Evolutionary conservation across 2,329 filamentous ascomycete species (phyloP).

Genomic region (Fusarium tjaetaba): DNA sequence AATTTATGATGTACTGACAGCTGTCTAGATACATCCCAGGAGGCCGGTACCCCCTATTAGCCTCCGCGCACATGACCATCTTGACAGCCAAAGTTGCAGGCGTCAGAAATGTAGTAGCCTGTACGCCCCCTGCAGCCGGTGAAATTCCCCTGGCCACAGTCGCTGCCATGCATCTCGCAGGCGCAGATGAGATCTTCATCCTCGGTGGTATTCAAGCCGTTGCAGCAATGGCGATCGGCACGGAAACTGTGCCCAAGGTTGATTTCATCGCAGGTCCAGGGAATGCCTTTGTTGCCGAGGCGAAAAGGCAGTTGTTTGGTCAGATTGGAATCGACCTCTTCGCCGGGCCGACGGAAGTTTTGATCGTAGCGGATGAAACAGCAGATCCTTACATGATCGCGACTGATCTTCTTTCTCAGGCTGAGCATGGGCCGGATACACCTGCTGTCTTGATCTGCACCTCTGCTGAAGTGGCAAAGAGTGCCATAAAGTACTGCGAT

Average conservation of each 20-base stretch:
- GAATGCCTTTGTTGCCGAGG: background rate
- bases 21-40: background rate
- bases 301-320: background rate
- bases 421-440: background rate
- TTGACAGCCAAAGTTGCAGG: background rate
- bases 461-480: background rate
- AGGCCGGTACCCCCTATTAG: background rate
- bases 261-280: background rate
- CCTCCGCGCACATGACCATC: background rate
- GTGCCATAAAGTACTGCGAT: background rate
- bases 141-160: background rate
- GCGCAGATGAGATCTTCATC: background rate
- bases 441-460: background rate
- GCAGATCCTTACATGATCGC: background rate
- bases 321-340: slow-evolving; percentile 1
- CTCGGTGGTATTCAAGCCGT: background rate
- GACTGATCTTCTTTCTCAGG: background rate
- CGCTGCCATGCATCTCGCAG: background rate
- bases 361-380: background rate
- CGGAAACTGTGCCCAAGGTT: background rate
- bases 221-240: background rate
- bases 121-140: background rate
- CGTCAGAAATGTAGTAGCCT: background rate
- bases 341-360: background rate
- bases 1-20: background rate